phyloP scores from a whole-genome alignment of 306 rosid species.

The Carpinus fangiana region DNA sequence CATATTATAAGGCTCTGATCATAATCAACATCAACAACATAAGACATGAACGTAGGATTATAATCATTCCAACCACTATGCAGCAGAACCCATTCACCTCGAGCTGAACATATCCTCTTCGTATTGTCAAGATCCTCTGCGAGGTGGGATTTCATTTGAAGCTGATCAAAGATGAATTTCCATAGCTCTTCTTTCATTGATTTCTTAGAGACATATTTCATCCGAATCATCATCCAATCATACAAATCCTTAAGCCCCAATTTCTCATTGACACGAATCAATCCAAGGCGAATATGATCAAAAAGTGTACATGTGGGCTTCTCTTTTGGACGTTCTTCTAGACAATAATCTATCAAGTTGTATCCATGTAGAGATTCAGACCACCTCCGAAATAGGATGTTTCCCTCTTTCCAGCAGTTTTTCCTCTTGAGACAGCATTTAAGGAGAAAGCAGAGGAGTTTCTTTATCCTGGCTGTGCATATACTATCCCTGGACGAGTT shows the following conservation, averaged over 20 bases:
- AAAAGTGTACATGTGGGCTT: too few relatives aligned
- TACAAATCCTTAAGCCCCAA: neutral
- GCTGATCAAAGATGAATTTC: slow-evolving; percentile 17
- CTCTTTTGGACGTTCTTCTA: slow-evolving; percentile 7
- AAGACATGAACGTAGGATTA: neutral
- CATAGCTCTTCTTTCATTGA: neutral
- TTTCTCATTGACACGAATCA: neutral
- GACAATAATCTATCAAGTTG: slow-evolving; percentile 39
- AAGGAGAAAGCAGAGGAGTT: too few relatives aligned
- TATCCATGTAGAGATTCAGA: slow-evolving; percentile 29
- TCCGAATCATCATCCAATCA: neutral
- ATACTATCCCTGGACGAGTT: too few relatives aligned
- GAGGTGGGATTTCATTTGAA: slow-evolving; percentile 10
- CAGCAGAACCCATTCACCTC: slow-evolving; percentile 33
- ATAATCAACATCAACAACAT: slow-evolving; percentile 23
- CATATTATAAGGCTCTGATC: slow-evolving; percentile 37
- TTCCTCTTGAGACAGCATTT: too few relatives aligned
- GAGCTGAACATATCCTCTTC: slow-evolving; percentile 29
- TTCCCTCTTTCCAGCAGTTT: neutral
- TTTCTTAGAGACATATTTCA: slow-evolving; percentile 12
- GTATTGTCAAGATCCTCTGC: slow-evolving; percentile 31
- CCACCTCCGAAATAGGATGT: slow-evolving; percentile 39
- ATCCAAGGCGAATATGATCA: neutral
- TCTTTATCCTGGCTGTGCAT: too few relatives aligned
- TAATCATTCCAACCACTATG: neutral